Evolutionary conservation across 108 stramenopile species (phyloP), one percentile per base, ranked within the genome.

Genomic region (Skeletonema potamos): DNA sequence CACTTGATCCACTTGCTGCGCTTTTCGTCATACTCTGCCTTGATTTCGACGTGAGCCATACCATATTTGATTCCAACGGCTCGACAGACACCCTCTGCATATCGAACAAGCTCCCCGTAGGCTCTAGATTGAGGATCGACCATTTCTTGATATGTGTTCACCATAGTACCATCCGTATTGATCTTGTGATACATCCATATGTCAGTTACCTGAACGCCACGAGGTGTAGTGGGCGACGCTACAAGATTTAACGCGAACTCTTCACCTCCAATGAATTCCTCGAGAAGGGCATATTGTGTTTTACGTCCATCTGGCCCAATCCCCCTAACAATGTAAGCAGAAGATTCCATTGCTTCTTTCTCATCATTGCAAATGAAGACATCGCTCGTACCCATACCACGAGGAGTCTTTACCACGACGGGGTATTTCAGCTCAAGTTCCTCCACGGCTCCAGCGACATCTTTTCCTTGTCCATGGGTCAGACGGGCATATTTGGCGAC

Each of bases 21-120:
- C 7, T 54, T 67, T 30, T 58, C 72, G 43, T 82, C 66, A 48
- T 28, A 82, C 15, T 62, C 54, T 9, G 82, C 77, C 57, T 86
- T 86, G 11, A 86, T 12, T 27, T 86, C 85, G 39, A 66, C 65
- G 37, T 86, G 85, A 11, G 68, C 85, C 62, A 83, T 62, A 26
- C 85, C 85, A 24, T 83, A 86, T 58, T 86, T 83, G 37, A 86
- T 86, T 4, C 85, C 85, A 37, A 86, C 85, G n/a, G 85, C 85
- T 54, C 85, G 58, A 32, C 73, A 72, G 8, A 86, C 76, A 17
- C 85, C 85, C 62, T 86, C 83, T 41, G 85, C 85, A 60, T 86
- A 86, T 26, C 64, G 58, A 11, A 84, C 80, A 12, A 86, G 64
- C 13, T 62, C 54, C 1, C 72, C 51, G 54, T 57, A 84, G 1